Conservation (phyloP, 495 filamentous ascomycete species). For the Hypoxylon rickii region DNA sequence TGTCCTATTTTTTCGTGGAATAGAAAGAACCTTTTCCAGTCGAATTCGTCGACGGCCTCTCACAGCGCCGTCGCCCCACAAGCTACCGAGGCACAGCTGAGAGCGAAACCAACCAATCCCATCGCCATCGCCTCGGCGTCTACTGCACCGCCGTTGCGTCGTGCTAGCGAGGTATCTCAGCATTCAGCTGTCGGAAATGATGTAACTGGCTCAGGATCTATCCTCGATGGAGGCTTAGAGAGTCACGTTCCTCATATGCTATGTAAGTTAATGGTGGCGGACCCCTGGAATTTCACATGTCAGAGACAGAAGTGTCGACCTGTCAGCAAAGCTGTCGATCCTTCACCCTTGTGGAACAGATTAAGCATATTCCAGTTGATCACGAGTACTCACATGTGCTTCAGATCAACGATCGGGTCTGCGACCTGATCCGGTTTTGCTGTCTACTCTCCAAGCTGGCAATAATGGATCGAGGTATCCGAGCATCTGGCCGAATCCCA, state of each 20-base stretch:
- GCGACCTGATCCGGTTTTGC: constrained; percentile 31
- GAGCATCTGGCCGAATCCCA: constrained; percentile 38
- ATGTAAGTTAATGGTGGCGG: constrained; percentile 51
- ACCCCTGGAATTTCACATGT: constrained; percentile 34
- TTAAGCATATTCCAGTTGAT: constrained; percentile 10
- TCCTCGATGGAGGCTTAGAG: constrained; percentile 32
- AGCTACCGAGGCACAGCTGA: constrained; percentile 45
- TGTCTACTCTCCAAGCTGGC: constrained; percentile 34
- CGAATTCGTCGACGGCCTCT: constrained; percentile 27
- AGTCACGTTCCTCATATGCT: constrained; percentile 64
- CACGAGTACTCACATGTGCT: constrained; percentile 37
- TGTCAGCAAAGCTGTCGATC: constrained; percentile 11
- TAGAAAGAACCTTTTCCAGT: constrained; percentile 48
- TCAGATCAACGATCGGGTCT: constrained; percentile 43
- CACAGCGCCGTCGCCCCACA: constrained; percentile 31
- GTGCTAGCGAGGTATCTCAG: constrained; percentile 38
- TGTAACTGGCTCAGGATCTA: constrained; percentile 32
- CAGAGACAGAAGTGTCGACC: constrained; percentile 10
- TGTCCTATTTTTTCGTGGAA: constrained; percentile 26
- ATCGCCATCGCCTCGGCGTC: constrained; percentile 39
- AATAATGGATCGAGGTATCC: constrained; percentile 40
- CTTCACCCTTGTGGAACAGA: constrained; percentile 20
- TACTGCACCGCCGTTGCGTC: constrained; percentile 26
- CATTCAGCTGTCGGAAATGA: constrained; percentile 37
- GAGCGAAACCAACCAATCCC: constrained; percentile 41